These are phyloP conservation scores for Ophiostoma himal-ulmi DNA, from an alignment of 2,329 filamentous ascomycete genomes.

Conservation along the genomic window DNA sequence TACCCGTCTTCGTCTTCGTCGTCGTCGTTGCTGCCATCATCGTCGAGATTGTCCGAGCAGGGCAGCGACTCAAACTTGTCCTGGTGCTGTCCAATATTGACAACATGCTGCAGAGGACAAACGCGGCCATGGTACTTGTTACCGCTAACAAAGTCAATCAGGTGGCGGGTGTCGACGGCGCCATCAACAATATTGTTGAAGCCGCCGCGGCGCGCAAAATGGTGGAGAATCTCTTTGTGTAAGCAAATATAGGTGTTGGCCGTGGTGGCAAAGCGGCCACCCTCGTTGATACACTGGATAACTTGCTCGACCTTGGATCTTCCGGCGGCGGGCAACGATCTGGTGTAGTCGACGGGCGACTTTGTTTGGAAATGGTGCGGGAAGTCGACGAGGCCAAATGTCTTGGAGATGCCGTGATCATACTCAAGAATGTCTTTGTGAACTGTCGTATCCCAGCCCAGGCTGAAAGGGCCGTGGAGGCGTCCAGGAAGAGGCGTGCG, in stretches of 20 bases:
- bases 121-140: conserved; percentile 1
- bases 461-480: neutral
- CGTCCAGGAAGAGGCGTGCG: neutral
- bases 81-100: neutral
- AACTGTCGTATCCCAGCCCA: neutral
- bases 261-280: neutral
- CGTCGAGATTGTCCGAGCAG: neutral
- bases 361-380: neutral
- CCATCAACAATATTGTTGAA: neutral
- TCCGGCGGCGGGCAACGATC: neutral
- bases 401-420: neutral
- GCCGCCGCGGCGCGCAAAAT: neutral
- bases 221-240: neutral
- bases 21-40: neutral
- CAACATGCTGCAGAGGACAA: neutral
- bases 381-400: neutral
- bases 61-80: neutral
- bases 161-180: neutral
- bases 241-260: neutral
- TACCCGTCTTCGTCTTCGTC: neutral
- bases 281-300: neutral
- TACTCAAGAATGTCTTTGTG: no score
- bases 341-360: neutral
- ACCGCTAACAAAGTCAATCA: neutral
- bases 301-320: neutral